Evolutionary conservation across 2,329 filamentous ascomycete species (phyloP).

Genomic region (Penicillium paneum): DNA sequence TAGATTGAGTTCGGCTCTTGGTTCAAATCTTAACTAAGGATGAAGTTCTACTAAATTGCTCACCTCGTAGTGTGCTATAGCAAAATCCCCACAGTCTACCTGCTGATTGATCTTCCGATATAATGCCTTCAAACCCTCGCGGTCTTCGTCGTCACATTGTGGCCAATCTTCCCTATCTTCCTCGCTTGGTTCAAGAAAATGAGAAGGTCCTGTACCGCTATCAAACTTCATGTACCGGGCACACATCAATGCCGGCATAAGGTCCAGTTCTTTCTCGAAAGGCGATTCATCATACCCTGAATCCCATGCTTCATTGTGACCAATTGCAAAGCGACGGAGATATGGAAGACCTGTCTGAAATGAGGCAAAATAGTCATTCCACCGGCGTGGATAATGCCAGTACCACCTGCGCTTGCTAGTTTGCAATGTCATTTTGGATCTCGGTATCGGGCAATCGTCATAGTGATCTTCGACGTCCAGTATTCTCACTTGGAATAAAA

Average conservation of each 20-base stretch:
- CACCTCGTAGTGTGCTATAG: not conserved
- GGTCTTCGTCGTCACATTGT: not conserved
- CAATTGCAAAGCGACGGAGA: not conserved
- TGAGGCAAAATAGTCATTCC: not conserved
- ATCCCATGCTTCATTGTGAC: not conserved
- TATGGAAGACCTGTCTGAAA: not conserved
- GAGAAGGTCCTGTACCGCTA: not conserved
- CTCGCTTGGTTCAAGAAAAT: not conserved
- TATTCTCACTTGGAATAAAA: not conserved
- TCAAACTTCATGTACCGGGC: not conserved
- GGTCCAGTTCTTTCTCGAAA: not conserved
- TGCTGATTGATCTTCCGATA: not conserved
- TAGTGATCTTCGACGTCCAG: not conserved
- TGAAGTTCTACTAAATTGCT: not conserved
- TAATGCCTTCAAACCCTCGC: too few relatives aligned
- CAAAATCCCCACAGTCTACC: not conserved
- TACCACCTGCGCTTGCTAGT: rapidly evolving
- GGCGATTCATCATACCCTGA: not conserved
- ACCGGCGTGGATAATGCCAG: not conserved
- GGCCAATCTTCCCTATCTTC: not conserved
- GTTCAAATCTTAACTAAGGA: not conserved
- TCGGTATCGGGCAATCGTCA: not conserved
- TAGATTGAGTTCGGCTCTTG: not conserved
- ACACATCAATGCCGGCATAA: not conserved
- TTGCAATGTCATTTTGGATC: not conserved